Percentiles rank a stretch among this genome's conserved stretches.
phyloP scores from a whole-genome alignment of 192 early-diverging fungal genomes.

The Backusella tuberculispora region DNA sequence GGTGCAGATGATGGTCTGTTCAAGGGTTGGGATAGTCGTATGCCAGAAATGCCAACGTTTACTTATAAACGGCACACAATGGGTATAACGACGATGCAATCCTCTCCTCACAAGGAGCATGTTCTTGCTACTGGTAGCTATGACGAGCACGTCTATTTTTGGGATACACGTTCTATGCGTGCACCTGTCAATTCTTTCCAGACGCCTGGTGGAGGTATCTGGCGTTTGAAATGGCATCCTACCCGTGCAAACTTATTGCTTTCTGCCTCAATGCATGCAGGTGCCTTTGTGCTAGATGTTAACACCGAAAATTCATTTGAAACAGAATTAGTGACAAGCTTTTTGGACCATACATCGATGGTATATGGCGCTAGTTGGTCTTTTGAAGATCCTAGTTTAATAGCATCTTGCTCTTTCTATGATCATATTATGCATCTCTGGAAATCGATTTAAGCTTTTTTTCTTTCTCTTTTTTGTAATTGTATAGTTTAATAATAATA shows the following conservation, averaged over 20 bases:
- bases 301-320: neutral
- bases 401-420: constrained; percentile 82
- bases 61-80: constrained; percentile 78
- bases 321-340: constrained; percentile 40
- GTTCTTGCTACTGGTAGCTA: constrained; percentile 92
- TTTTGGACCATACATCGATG: constrained; percentile 76
- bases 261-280: constrained; percentile 91
- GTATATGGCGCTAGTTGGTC: constrained; percentile 83
- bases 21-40: constrained; percentile 88
- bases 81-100: constrained; percentile 92
- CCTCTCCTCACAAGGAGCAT: constrained; percentile 76
- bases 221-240: constrained; percentile 97
- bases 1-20: constrained; percentile 88
- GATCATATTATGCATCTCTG: constrained; percentile 77
- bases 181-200: constrained; percentile 66
- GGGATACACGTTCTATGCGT: constrained; percentile 91
- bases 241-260: constrained; percentile 59
- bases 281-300: constrained; percentile 79
- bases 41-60: constrained; percentile 58
- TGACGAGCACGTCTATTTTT: constrained; percentile 86
- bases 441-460: constrained; percentile 33
- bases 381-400: constrained; percentile 50
- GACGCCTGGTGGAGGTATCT: constrained; percentile 90
- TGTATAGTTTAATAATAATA: neutral
- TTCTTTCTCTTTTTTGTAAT: neutral